Evolutionary conservation across 2,329 filamentous ascomycete species (phyloP).

Genomic region (Talaromyces pinophilus): DNA sequence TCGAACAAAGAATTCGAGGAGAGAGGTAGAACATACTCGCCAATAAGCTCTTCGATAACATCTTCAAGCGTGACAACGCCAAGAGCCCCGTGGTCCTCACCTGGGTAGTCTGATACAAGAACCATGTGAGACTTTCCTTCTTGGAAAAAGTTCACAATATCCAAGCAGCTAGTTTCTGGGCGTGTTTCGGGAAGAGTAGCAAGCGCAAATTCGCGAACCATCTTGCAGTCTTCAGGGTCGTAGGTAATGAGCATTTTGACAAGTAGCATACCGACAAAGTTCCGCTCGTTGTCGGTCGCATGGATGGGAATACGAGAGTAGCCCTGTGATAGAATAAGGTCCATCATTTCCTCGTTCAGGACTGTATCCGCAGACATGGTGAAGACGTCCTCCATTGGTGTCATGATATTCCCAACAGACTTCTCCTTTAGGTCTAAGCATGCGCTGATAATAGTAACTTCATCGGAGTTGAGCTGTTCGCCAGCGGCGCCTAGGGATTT

Average conservation of each 20-base stretch:
- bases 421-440: constrained; percentile 97
- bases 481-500: constrained; percentile 81
- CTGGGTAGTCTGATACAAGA: constrained; percentile 84
- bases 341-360: constrained; percentile 91
- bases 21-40: constrained; percentile 70
- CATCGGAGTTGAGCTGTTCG: constrained; percentile 91
- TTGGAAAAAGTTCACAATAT: constrained; percentile 99
- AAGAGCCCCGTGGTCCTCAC: constrained; percentile 85
- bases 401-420: constrained; percentile 94
- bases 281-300: constrained; percentile 74
- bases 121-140: constrained; percentile 99
- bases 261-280: constrained; percentile 96
- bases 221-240: constrained; percentile 87
- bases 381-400: constrained; percentile 96
- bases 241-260: constrained; percentile 99
- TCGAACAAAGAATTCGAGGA: constrained; percentile 2
- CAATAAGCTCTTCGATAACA: constrained; percentile 97
- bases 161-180: constrained; percentile 91
- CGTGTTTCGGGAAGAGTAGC: constrained; percentile 93
- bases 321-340: constrained; percentile 85
- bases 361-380: constrained; percentile 94
- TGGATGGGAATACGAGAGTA: constrained; percentile 97
- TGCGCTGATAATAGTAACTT: constrained; percentile 97
- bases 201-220: constrained; percentile 85
- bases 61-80: constrained; percentile 96